Evolutionary conservation across 2,329 filamentous ascomycete genomes (phyloP).

Genomic region (Rhytidhysteron rufulum): DNA sequence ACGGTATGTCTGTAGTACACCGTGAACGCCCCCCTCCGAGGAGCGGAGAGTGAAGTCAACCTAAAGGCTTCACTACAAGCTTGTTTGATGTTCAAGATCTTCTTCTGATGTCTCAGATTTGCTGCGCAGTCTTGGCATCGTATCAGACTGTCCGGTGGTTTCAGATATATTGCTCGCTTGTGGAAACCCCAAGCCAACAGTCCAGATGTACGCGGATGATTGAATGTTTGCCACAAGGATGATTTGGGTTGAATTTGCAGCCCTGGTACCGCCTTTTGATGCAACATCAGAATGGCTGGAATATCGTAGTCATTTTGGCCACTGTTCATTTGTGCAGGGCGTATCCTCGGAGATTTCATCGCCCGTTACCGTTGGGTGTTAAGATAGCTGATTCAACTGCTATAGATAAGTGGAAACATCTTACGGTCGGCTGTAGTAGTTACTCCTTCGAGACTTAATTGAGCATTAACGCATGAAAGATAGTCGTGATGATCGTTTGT

Average conservation of each 20-base stretch:
- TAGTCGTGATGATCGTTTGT: too few relatives aligned
- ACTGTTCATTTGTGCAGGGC: background rate
- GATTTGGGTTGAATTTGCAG: too few relatives aligned
- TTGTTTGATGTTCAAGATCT: constrained; percentile 29
- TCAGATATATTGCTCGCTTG: constrained; percentile 28
- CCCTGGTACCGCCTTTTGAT: too few relatives aligned
- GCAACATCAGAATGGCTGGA: background rate
- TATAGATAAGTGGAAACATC: too few relatives aligned
- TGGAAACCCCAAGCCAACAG: constrained; percentile 4
- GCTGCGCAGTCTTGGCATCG: constrained; percentile 11
- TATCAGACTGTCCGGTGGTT: constrained; percentile 32
- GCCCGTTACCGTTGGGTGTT: too few relatives aligned
- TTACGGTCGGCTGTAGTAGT: too few relatives aligned
- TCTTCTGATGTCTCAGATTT: constrained; percentile 30
- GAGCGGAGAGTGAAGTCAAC: background rate
- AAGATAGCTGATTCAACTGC: too few relatives aligned
- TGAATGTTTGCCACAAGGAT: background rate
- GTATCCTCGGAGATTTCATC: too few relatives aligned
- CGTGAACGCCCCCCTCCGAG: background rate
- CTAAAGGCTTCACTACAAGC: constrained; percentile 1
- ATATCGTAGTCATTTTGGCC: background rate
- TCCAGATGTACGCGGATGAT: background rate
- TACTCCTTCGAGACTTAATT: too few relatives aligned
- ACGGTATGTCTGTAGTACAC: too few relatives aligned
- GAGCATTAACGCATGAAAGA: too few relatives aligned